Conservation (phyloP, 768 basidiomycete genomes). For the Sistotremastrum suecicum region DNA sequence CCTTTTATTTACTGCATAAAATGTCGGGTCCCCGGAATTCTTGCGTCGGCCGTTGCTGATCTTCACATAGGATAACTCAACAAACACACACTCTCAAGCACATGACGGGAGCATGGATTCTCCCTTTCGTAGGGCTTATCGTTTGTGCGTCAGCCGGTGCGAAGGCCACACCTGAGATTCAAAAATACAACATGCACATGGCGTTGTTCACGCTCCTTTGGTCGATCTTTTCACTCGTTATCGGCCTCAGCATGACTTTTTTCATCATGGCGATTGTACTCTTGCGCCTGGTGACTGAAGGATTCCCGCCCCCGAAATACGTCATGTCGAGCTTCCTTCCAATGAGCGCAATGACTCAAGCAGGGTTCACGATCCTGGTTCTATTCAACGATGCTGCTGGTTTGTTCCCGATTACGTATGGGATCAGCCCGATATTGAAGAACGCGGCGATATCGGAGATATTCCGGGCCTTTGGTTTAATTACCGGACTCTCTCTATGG, state of each 20-base stretch:
- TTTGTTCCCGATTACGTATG: too few species aligned
- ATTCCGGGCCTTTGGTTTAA: too few species aligned
- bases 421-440: too few species aligned
- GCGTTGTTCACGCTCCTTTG: constrained; percentile 18
- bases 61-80: constrained; percentile 12
- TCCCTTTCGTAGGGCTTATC: constrained; percentile 21
- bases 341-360: constrained; percentile 24
- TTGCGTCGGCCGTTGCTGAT: neutral
- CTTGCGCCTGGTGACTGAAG: constrained; percentile 11
- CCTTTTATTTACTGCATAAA: constrained; percentile 1
- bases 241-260: constrained; percentile 16
- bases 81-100: constrained; percentile 13
- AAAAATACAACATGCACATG: constrained; percentile 6
- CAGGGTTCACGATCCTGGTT: constrained; percentile 9
- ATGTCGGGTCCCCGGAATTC: neutral
- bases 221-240: constrained; percentile 11
- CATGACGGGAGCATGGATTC: constrained; percentile 16
- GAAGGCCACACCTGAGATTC: constrained; percentile 9
- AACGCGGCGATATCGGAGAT: too few species aligned
- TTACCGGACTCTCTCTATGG: too few species aligned
- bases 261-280: constrained; percentile 18
- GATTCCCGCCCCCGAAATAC: constrained; percentile 4
- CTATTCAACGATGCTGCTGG: too few species aligned
- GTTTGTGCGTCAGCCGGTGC: constrained; percentile 22
- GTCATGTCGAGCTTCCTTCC: constrained; percentile 18